phyloP scores from a whole-genome alignment of 768 basidiomycete genomes.

The Serendipita vermifera region DNA sequence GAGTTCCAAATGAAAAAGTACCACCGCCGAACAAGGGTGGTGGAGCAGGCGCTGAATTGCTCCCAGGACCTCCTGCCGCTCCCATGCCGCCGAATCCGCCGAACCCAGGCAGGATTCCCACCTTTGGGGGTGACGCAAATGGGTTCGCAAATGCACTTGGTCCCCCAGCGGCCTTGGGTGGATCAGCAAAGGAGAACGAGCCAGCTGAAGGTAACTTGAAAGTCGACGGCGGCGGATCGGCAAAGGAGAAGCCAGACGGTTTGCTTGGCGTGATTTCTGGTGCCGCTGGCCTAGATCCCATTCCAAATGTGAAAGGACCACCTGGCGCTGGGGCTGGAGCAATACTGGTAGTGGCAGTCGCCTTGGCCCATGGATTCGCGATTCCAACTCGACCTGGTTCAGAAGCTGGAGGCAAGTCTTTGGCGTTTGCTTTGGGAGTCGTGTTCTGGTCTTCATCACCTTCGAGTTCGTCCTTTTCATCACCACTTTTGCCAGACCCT shows the following conservation, averaged over 20 bases:
- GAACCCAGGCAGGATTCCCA: neutral
- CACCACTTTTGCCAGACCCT: neutral
- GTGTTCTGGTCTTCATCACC: too few species aligned
- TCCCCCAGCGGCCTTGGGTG: neutral
- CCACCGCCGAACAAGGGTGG: neutral
- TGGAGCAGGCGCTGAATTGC: neutral
- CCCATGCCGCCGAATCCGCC: neutral
- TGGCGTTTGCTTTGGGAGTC: neutral
- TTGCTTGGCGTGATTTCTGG: neutral
- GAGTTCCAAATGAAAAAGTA: neutral
- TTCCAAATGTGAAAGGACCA: conserved; percentile 6
- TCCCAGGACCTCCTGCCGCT: neutral
- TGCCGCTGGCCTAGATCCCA: neutral
- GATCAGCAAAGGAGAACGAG: conserved; percentile 1
- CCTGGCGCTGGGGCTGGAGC: neutral
- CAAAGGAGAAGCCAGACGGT: neutral
- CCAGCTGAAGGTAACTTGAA: neutral
- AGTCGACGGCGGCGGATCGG: neutral
- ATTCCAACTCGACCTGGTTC: neutral
- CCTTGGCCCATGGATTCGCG: conserved; percentile 1
- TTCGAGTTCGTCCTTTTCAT: neutral
- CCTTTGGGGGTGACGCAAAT: conserved; percentile 2
- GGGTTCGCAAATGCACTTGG: neutral
- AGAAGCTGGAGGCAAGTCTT: too few species aligned
- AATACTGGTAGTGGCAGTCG: neutral